phyloP scores from a whole-genome alignment of 345 rosid genomes.

The Toxicodendron radicans region DNA sequence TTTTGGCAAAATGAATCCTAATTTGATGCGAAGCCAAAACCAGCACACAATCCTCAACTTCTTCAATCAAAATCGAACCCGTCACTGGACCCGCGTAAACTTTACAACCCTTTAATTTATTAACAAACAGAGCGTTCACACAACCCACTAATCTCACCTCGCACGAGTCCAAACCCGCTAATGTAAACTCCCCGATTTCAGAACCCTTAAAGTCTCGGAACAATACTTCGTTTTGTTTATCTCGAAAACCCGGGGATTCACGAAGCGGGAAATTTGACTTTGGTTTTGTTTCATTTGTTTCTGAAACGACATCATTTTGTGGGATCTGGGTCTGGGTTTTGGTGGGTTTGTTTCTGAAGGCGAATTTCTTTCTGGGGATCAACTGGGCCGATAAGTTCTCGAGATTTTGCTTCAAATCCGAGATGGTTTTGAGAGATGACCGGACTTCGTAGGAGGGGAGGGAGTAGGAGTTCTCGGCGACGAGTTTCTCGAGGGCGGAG shows the following conservation, averaged over 20 bases:
- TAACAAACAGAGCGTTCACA: conserved; percentile 57
- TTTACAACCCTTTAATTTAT: conserved; percentile 52
- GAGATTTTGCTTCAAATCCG: conserved; percentile 68
- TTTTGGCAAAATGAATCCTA: conserved; percentile 63
- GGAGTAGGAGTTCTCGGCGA: conserved; percentile 71
- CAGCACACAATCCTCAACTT: conserved; percentile 47
- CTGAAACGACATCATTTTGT: conserved; percentile 3
- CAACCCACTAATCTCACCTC: conserved; percentile 50
- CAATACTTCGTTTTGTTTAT: conserved; percentile 44
- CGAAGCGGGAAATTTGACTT: conserved; percentile 27
- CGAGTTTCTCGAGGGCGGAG: conserved; percentile 65
- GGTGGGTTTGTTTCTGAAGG: conserved; percentile 37
- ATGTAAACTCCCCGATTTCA: conserved; percentile 66
- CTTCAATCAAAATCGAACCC: conserved; percentile 72
- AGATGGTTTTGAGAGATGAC: conserved; percentile 61
- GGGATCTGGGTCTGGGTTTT: conserved; percentile 35
- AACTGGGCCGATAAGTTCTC: conserved; percentile 48
- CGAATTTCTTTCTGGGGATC: conserved; percentile 60
- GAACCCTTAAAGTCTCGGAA: conserved; percentile 45
- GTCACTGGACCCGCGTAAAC: conserved; percentile 25
- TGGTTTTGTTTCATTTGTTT: not conserved
- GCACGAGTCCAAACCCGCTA: conserved; percentile 31
- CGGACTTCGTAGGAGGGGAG: conserved; percentile 83
- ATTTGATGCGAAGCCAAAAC: conserved; percentile 88
- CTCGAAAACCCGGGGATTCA: conserved; percentile 69